Base-by-base conservation (phyloP, 805 yeast genomes). In the Candida sithepensis region DNA sequence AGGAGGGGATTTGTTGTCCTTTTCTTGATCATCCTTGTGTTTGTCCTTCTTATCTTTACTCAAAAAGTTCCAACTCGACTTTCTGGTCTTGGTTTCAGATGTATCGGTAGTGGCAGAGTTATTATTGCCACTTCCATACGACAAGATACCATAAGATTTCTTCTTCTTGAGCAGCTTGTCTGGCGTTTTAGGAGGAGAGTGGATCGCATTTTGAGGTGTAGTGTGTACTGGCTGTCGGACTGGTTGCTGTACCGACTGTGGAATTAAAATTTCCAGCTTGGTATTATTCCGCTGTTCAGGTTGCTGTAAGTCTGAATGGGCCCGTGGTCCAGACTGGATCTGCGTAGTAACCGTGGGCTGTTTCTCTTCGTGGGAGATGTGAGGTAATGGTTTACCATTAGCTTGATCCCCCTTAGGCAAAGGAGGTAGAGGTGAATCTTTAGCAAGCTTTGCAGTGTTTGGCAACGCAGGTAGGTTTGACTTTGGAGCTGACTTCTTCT, bases 401-500 rank as follows among this genome's bases (percentile, higher is more conserved):
- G 34, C 16, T 20, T 4, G 44, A n/a, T 39, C 38, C 14, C 34
- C 43, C 9, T 42, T 39, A n/a, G 56, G 55, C 13, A 51, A 41
- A 9, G 56, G 54, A 7, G 56, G 60, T 7, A 49, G 41, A 3
- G 56, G 58, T 4, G 52, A 32, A 39, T 55, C 52, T 30, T 30
- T 30, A 5, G 34, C 34, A 30, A 30, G 34, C 43, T 53, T 32
- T 34, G 47, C 14, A 39, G 28, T 8, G 14, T 28, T 14, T 12
- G 50, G 51, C 3, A 52, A 43, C 9, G 53, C 50, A 10, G 56
- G 53, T 14, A 51, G 38, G 7, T 53, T 50, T 44, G 56, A 50
- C 8, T 39, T 43, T 8, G 59, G 54, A 7, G 45, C 52, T 40
- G 48, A 48, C n/a, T 43, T 23, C 30, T 49, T 19, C n/a, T 50